A percentile compares a stretch with the other conserved stretches of the same genome.
Conservation (phyloP, 1,284 basidiomycete genomes). For the Lentinula novae-zelandiae region DNA sequence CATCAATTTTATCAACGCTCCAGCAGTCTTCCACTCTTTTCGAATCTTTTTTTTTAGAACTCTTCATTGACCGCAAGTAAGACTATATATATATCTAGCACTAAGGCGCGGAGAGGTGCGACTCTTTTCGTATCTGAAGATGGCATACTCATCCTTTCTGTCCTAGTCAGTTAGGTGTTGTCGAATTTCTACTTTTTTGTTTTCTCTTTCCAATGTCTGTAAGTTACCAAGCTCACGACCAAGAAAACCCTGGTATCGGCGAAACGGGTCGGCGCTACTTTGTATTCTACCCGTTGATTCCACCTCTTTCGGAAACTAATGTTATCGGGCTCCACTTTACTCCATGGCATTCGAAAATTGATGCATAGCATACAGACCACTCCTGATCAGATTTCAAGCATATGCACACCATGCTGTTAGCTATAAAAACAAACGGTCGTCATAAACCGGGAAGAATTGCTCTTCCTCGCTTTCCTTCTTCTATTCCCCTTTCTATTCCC, state of each 20-base stretch:
- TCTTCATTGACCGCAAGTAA: no score
- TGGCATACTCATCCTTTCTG: no score
- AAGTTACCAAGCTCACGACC: neutral
- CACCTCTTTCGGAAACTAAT: neutral
- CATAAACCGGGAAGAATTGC: neutral
- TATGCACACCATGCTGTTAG: neutral
- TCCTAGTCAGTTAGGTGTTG: no score
- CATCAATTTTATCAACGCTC: neutral
- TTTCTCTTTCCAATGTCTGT: neutral
- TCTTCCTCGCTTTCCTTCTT: neutral
- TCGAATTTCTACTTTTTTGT: no score
- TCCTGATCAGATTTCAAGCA: neutral
- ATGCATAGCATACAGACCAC: neutral
- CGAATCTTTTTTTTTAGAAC: no score
- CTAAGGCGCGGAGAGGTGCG: no score
- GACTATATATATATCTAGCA: no score
- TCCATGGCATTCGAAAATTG: neutral
- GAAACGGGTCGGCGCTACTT: neutral
- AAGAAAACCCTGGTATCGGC: no score
- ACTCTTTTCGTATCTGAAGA: no score
- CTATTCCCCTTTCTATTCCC: no score
- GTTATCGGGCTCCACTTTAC: neutral
- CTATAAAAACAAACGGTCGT: neutral
- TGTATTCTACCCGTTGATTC: neutral
- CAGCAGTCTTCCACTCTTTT: no score